A percentile compares a stretch with the other conserved stretches of the same genome.
Conservation (phyloP, 2,329 filamentous ascomycete genomes). For the Colletotrichum acutatum region DNA sequence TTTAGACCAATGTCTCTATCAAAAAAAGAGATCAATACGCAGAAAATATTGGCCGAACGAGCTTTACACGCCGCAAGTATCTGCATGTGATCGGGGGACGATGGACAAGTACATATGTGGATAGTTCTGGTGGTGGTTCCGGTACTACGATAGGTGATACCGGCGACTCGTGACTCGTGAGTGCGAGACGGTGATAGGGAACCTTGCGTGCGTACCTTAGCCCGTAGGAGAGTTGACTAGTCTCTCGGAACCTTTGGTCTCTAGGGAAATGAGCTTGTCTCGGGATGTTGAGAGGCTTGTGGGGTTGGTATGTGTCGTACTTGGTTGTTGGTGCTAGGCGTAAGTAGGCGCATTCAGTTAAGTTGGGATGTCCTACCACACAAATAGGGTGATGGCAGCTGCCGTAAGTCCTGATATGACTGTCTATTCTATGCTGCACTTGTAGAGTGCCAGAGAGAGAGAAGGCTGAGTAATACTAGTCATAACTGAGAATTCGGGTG, state of each 20-base stretch:
- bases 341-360: no score
- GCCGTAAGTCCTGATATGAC: background rate
- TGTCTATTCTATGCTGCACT: no score
- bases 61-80: no score
- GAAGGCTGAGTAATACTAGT: background rate
- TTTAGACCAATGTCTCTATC: conserved; percentile 18
- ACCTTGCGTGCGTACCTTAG: background rate
- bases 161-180: background rate
- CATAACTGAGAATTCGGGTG: no score
- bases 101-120: background rate
- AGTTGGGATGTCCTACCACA: background rate
- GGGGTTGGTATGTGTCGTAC: background rate
- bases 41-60: background rate
- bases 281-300: conserved; percentile 18
- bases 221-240: background rate
- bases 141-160: background rate
- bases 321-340: background rate
- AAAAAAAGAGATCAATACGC: conserved; percentile 12
- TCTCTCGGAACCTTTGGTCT: background rate
- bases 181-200: background rate
- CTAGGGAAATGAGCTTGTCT: conserved; percentile 3
- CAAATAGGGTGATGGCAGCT: background rate
- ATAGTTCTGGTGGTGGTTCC: background rate
- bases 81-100: no score
- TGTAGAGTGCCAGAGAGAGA: no score